These are phyloP conservation scores for Phialemoniopsis sp. DNA, from an alignment of 2,329 filamentous ascomycete genomes.

Conservation along the genomic window DNA sequence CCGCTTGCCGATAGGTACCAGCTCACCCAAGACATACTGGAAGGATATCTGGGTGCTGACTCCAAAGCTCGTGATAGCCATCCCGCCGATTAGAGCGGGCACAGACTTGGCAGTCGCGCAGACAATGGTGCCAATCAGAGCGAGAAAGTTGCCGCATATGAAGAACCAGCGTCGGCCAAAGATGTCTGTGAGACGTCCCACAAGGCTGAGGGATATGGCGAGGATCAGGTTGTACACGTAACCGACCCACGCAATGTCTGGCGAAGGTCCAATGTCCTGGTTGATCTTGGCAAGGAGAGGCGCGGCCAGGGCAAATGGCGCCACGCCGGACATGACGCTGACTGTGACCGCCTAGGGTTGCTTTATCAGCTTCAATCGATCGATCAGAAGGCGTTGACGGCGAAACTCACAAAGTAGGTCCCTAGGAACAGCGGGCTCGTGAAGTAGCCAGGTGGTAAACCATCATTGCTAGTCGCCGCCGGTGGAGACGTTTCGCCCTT, in stretches of 20 bases:
- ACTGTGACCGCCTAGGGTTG: too few species aligned
- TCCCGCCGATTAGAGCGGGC: conserved; percentile 26
- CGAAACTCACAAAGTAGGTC: too few species aligned
- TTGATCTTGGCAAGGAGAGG: conserved; percentile 4
- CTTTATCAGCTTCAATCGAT: too few species aligned
- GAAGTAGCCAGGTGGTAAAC: conserved; percentile 9
- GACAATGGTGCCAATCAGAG: conserved; percentile 27
- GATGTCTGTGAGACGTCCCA: conserved; percentile 16
- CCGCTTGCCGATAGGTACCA: conserved; percentile 29
- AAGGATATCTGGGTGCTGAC: conserved; percentile 27
- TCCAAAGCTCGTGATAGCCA: conserved; percentile 25
- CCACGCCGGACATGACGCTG: conserved; percentile 16
- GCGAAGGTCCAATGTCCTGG: conserved; percentile 7
- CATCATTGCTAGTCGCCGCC: too few species aligned
- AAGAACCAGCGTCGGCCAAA: conserved; percentile 18
- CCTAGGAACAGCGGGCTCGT: conserved; percentile 4
- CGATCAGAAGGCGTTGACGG: too few species aligned
- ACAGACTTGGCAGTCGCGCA: conserved; percentile 25
- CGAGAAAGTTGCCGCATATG: conserved; percentile 17
- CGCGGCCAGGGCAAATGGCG: conserved; percentile 11
- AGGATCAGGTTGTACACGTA: conserved; percentile 18
- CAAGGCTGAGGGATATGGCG: conserved; percentile 13
- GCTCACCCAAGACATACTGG: conserved; percentile 26
- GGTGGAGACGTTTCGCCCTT: too few species aligned
- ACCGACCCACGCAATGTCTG: conserved; percentile 20